A percentile compares a stretch with the other conserved stretches of the same genome.
Evolutionary conservation across 179 eudicot genomes (phyloP).

Genomic region (Gypsophila paniculata): DNA sequence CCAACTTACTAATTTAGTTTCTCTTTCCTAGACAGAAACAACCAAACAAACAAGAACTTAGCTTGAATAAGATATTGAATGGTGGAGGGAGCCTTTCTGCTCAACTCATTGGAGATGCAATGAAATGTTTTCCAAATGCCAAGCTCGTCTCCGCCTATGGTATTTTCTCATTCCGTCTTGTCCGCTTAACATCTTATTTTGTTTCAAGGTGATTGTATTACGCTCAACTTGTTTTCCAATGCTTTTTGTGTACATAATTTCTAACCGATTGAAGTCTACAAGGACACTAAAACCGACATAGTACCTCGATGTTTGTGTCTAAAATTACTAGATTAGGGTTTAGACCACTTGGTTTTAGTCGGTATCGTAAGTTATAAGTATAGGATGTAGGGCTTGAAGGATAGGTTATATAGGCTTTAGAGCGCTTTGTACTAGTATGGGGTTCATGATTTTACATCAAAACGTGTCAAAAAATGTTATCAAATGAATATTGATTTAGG

Average conservation of each 20-base stretch:
- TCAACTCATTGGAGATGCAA: slow-evolving; percentile 50
- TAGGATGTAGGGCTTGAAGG: no score
- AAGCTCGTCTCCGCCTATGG: slow-evolving; percentile 87
- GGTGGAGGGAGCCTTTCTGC: slow-evolving; percentile 81
- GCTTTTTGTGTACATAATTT: background rate
- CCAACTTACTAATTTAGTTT: background rate
- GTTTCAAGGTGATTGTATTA: slow-evolving; percentile 3
- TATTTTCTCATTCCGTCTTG: slow-evolving; percentile 20
- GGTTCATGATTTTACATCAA: no score
- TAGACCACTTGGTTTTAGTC: background rate
- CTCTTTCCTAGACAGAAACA: slow-evolving; percentile 36
- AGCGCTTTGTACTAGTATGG: no score
- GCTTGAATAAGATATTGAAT: slow-evolving; percentile 64
- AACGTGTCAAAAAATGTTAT: no score
- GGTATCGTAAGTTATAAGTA: background rate
- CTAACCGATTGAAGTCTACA: background rate
- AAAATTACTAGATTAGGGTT: background rate
- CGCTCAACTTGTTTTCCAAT: background rate
- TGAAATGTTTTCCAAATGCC: slow-evolving; percentile 53
- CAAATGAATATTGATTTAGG: no score
- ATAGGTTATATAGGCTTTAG: no score
- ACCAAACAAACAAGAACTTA: slow-evolving; percentile 27
- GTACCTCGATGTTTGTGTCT: background rate
- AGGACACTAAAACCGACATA: background rate
- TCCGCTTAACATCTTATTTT: background rate